Evolutionary conservation across 2,329 filamentous ascomycete species (phyloP), one percentile per base, ranked within the genome.

Genomic region (Stemphylium beticola): DNA sequence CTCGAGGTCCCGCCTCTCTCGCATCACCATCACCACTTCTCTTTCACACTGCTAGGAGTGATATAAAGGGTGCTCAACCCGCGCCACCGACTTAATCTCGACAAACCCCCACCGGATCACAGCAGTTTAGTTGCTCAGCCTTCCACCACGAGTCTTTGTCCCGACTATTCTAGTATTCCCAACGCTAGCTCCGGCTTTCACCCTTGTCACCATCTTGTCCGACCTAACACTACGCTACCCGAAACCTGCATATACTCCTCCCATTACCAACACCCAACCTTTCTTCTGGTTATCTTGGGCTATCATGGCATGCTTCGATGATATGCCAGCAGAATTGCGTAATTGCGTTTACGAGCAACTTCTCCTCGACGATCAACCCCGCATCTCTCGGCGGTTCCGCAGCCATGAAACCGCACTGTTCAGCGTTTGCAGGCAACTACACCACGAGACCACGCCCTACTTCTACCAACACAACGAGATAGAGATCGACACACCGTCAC

Each of bases 401-500:
- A 14, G n/a, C 32, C 32, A 53, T 14, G 34, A 36, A 8, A 45
- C 63, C 8, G 55, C 56, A 4, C 11, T 68, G 5, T 58, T 67
- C 45, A 33, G 26, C 9, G 54, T 61, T 40, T 68, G 59, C 15
- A 55, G 53, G 26, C 47, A 55, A 17, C 7, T 68, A 3, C 58
- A 66, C 29, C 6, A 54, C 3, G 66, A 71, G 48, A 55, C 60
- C 8, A 48, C 61, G 1, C 62, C 66, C 7, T 62, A 64, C 51
- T 68, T 65, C 39, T 68, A 68, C 55, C 50, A 65, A 20, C 39
- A 63, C 11, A 62, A 57, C 29, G 1, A 24, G 18, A 58, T 65
- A 18, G 22, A 12, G 12, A 17, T 65, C 42, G 36, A 55, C 8
- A 12, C 43, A 11, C 45, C 52, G 4, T 45, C 47, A 9, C 22